phyloP scores from a whole-genome alignment of 2,329 filamentous ascomycete species.

The Hortaea werneckii region DNA sequence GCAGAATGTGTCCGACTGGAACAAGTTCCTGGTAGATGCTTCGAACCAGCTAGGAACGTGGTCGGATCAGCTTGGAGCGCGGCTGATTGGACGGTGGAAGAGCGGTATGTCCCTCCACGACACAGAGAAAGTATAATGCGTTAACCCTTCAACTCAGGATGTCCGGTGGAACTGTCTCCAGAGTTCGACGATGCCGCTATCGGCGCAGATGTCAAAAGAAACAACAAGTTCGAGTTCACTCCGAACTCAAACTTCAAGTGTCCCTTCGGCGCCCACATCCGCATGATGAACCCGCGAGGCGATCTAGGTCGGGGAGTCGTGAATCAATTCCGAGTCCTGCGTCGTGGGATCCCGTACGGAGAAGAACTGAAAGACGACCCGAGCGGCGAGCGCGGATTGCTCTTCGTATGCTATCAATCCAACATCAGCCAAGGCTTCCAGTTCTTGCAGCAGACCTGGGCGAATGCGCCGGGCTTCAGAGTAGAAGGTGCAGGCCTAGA shows the following conservation, averaged over 20 bases:
- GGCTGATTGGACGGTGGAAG: too few relatives aligned
- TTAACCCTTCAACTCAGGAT: too few relatives aligned
- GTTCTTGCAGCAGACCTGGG: constrained; percentile 27
- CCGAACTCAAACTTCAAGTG: constrained; percentile 27
- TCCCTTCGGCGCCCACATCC: constrained; percentile 38
- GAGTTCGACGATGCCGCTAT: constrained; percentile 24
- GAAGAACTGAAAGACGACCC: constrained; percentile 24
- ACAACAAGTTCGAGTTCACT: constrained; percentile 31
- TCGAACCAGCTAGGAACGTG: too few relatives aligned
- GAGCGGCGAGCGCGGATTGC: constrained; percentile 33
- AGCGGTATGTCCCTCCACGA: too few relatives aligned
- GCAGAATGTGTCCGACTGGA: too few relatives aligned
- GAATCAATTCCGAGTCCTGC: constrained; percentile 29
- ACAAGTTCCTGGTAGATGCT: too few relatives aligned
- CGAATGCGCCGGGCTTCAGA: constrained; percentile 20
- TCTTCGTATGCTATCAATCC: constrained; percentile 39
- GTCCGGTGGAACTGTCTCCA: constrained; percentile 11
- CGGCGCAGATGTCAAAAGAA: constrained; percentile 17
- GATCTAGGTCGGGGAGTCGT: constrained; percentile 20
- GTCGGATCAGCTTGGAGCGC: too few relatives aligned
- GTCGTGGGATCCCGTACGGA: constrained; percentile 35
- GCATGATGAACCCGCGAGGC: constrained; percentile 38
- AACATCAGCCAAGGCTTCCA: constrained; percentile 32
- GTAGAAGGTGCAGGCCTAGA: constrained; percentile 25
- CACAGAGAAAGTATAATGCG: too few relatives aligned